A percentile compares a stretch with the other conserved stretches of the same genome.
Evolutionary conservation across 305 asterid species (phyloP).

Genomic region (Fraxinus albicans): DNA sequence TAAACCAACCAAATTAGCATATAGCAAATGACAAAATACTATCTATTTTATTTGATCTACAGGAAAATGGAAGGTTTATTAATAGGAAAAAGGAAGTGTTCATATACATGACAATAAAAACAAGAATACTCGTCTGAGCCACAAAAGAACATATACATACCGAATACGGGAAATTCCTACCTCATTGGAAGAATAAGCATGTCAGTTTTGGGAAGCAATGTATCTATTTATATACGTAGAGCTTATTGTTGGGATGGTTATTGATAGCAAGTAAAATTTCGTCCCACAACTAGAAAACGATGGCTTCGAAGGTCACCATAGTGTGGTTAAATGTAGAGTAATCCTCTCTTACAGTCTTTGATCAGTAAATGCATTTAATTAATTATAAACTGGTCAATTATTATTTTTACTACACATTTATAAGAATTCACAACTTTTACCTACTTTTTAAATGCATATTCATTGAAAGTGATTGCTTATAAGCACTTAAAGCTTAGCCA

Average conservation of each 20-base stretch:
- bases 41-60: not conserved
- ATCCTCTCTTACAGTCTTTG: not conserved
- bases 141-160: not conserved
- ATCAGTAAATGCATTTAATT: not conserved
- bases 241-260: not conserved
- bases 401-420: no score
- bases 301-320: not conserved
- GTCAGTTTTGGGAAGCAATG: not conserved
- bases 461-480: no score
- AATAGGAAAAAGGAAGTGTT: not conserved
- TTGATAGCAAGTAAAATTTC: not conserved
- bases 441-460: no score
- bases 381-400: no score
- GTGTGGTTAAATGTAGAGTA: not conserved
- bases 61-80: no score
- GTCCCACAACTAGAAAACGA: not conserved
- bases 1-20: not conserved
- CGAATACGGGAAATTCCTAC: not conserved
- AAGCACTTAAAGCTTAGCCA: not conserved
- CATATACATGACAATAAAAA: not conserved
- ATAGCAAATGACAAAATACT: not conserved
- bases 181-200: not conserved
- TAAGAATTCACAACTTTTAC: no score
- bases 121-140: not conserved
- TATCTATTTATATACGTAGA: not conserved